A percentile compares a stretch with the other conserved stretches of the same genome.
phyloP scores from a whole-genome alignment of 2,329 filamentous ascomycete species.

The Aspergillus sp. region DNA sequence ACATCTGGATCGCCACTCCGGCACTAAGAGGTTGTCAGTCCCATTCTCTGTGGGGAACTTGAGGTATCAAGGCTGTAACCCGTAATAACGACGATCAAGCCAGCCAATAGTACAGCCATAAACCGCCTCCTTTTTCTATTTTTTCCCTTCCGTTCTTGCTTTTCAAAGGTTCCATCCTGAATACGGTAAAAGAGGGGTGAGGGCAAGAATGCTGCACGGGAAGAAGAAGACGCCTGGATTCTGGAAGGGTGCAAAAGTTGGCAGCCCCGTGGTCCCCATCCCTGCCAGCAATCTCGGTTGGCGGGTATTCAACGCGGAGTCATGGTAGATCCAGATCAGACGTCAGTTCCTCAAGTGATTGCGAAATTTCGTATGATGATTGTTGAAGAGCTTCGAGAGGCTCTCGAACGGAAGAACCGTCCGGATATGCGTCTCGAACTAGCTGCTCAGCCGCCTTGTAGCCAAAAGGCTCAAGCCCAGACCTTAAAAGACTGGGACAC shows the following conservation, averaged over 20 bases:
- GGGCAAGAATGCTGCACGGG: background rate
- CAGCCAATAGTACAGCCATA: conserved; percentile 15
- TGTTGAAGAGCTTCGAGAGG: background rate
- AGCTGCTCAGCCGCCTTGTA: conserved; percentile 7
- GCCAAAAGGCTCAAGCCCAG: conserved; percentile 11
- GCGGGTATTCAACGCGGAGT: background rate
- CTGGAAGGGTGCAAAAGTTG: conserved; percentile 1
- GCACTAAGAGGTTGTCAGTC: background rate
- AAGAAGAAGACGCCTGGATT: background rate
- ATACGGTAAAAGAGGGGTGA: conserved; percentile 17
- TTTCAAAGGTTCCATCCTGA: background rate
- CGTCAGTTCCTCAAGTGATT: background rate
- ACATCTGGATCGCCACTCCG: background rate
- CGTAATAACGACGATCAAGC: conserved; percentile 12
- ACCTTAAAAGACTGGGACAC: conserved; percentile 13
- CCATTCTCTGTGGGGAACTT: conserved; percentile 13
- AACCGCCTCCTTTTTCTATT: conserved; percentile 18
- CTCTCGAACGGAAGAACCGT: conserved; percentile 2
- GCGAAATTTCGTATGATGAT: background rate
- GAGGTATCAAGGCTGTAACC: conserved; percentile 14
- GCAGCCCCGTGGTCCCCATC: background rate
- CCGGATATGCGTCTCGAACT: background rate
- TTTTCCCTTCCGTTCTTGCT: conserved; percentile 2
- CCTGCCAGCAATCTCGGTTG: conserved; percentile 7
- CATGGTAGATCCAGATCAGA: background rate